A percentile compares a stretch with the other conserved stretches of the same genome.
phyloP scores from a whole-genome alignment of 768 basidiomycete species.

The Hebeloma cylindrosporum region DNA sequence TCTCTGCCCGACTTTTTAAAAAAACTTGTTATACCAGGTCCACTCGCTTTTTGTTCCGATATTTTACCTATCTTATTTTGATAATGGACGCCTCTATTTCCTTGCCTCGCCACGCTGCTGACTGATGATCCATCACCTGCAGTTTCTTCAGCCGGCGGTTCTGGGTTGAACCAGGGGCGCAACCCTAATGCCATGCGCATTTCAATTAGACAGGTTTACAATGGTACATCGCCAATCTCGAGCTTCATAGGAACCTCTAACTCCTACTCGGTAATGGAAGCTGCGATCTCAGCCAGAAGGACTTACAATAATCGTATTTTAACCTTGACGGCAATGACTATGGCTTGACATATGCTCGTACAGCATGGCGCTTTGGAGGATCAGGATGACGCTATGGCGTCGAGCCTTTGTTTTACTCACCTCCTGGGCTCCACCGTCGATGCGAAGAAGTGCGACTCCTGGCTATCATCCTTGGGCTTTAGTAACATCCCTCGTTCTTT shows the following conservation, averaged over 20 bases:
- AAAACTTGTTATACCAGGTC: too few species aligned
- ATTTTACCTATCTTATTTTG: neutral
- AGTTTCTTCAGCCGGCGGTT: constrained; percentile 10
- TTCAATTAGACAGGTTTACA: constrained; percentile 8
- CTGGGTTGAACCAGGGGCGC: too few species aligned
- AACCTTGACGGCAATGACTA: constrained; percentile 14
- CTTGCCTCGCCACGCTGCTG: neutral
- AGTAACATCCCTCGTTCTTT: neutral
- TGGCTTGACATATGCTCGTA: too few species aligned
- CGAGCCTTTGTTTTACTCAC: too few species aligned
- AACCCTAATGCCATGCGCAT: constrained; percentile 5
- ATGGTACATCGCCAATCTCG: constrained; percentile 9
- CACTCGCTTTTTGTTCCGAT: too few species aligned
- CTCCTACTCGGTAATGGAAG: constrained; percentile 1
- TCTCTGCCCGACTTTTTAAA: too few species aligned
- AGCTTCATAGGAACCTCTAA: constrained; percentile 4
- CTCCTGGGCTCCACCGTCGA: too few species aligned
- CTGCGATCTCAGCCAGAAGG: neutral
- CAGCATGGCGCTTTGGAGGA: too few species aligned
- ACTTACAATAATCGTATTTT: neutral
- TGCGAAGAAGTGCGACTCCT: too few species aligned
- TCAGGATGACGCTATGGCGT: too few species aligned
- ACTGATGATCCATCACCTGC: neutral
- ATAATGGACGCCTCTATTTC: neutral
- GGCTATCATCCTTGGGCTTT: too few species aligned